A percentile compares a stretch with the other conserved stretches of the same genome.
Conservation (phyloP, 345 rosid species). For the Salix viminalis region DNA sequence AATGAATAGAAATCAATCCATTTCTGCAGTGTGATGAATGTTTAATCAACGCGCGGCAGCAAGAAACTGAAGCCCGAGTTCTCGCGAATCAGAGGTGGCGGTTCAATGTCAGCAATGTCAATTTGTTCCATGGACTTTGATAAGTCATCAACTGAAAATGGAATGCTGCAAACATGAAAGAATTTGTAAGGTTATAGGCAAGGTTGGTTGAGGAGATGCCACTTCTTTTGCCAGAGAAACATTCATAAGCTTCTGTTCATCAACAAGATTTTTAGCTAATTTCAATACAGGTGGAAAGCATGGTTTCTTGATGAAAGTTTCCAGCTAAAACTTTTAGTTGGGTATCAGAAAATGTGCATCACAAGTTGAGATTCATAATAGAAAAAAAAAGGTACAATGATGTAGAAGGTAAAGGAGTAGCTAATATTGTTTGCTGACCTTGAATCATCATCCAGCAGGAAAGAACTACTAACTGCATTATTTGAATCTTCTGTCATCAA, state of each 20-base stretch:
- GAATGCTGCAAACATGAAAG: constrained; percentile 58
- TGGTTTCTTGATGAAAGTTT: not conserved
- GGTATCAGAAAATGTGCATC: not conserved
- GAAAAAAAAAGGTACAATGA: not conserved
- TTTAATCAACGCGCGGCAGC: constrained; percentile 64
- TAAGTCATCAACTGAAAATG: constrained; percentile 90
- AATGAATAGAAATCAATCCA: not conserved
- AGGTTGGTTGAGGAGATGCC: not conserved
- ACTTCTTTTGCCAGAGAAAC: not conserved
- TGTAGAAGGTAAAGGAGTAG: not conserved
- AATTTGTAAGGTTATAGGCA: not conserved
- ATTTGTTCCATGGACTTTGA: constrained; percentile 93
- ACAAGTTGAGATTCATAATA: not conserved
- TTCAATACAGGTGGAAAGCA: not conserved
- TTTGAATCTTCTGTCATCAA: constrained; percentile 95
- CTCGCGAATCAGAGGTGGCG: constrained; percentile 84
- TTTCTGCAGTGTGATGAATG: not conserved
- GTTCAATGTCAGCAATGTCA: constrained; percentile 78
- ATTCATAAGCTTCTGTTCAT: not conserved
- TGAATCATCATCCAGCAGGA: constrained; percentile 91
- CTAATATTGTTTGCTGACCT: constrained; percentile 42
- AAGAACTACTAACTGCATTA: constrained; percentile 89
- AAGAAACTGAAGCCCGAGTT: constrained; percentile 87
- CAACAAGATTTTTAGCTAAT: not conserved
- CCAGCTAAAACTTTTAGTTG: not conserved